Base-by-base conservation (phyloP, 139 green algal species). In the Raphidocelis subcapitata region DNA sequence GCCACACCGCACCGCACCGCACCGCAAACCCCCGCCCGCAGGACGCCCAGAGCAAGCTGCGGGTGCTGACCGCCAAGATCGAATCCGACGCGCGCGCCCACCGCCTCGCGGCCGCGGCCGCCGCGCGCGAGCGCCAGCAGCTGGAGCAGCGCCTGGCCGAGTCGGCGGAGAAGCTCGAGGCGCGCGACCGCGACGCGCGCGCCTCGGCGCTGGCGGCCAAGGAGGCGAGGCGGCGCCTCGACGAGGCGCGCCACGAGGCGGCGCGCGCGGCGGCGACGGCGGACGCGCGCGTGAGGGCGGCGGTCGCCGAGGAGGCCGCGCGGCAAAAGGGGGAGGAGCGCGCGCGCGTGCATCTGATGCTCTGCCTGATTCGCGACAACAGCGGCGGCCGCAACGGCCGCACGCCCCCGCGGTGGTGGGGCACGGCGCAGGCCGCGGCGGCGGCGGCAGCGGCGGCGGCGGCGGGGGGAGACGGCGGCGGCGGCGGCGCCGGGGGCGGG, bases 281-380 rank as follows among this genome's bases (percentile, higher is more conserved):
- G 1, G 28, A 54, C 31, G 49, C 47, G 26, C 28, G 41, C 2
- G 46, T 70, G 24, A 33, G 44, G 5, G 63, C 62, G 49, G 70
- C 70, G 35, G 60, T 55, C 0, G 61, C 61, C 29, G 70, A 46
- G 21, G 60, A 54, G 47, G 63, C 21, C 10, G 61, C 46, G 8
- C 44, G 28, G 46, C 46, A 64, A 21, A 55, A 64, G 62, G 29
- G 69, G 70, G 1, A 49, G 29, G 60, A 28, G 47, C 60, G 63
- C 52, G 62, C 46, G 12, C 37, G 32, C 16, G 61, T 77, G 57
- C 61, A 77, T 47, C 63, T 77, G 33, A 77, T 77, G 70, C 62
- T 77, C 44, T 77, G 70, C 26, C 33, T 77, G 29, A 65, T 77
- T 3, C 36, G 23, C 2, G 69, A 76, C 55, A 16, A 29, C 26